A percentile compares a stretch with the other conserved stretches of the same genome.
Conservation (phyloP, 257 asterid species). For the Gentiana dahurica region DNA sequence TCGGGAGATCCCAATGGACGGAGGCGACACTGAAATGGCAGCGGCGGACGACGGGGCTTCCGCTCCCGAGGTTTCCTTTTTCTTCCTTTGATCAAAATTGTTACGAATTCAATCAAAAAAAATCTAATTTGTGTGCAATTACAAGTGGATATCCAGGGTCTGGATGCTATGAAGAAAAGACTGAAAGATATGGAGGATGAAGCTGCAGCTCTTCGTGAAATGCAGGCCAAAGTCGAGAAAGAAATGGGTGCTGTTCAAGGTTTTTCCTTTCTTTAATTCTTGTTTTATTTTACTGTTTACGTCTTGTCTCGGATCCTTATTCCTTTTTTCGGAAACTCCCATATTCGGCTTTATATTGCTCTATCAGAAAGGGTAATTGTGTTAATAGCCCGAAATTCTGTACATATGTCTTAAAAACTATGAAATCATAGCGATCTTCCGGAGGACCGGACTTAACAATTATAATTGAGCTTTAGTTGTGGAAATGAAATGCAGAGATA, state of each 20-base stretch:
- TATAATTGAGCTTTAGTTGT: too few relatives aligned
- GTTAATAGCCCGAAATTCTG: too few relatives aligned
- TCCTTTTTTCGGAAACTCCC: not conserved
- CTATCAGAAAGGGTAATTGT: too few relatives aligned
- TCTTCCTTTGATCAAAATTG: not conserved
- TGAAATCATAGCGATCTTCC: too few relatives aligned
- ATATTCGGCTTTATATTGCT: too few relatives aligned
- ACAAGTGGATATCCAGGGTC: slow-evolving; percentile 28
- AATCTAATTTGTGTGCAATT: slow-evolving; percentile 25
- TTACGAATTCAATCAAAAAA: slow-evolving; percentile 8
- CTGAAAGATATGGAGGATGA: slow-evolving; percentile 83
- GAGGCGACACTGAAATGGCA: slow-evolving; percentile 61
- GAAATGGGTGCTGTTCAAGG: slow-evolving; percentile 76
- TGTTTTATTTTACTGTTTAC: not conserved
- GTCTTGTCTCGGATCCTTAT: not conserved
- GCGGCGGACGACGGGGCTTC: slow-evolving; percentile 38
- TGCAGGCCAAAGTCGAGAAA: slow-evolving; percentile 73
- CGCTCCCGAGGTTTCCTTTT: slow-evolving; percentile 15
- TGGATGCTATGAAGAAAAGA: slow-evolving; percentile 72
- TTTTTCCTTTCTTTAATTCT: slow-evolving; percentile 11
- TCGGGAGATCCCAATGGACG: slow-evolving; percentile 38
- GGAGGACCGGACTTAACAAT: too few relatives aligned
- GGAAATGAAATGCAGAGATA: too few relatives aligned
- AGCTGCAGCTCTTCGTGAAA: slow-evolving; percentile 72
- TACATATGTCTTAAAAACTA: too few relatives aligned